These are phyloP conservation scores for Clarireedia sp. DNA, from an alignment of 2,329 filamentous ascomycete genomes.

Conservation along the genomic window DNA sequence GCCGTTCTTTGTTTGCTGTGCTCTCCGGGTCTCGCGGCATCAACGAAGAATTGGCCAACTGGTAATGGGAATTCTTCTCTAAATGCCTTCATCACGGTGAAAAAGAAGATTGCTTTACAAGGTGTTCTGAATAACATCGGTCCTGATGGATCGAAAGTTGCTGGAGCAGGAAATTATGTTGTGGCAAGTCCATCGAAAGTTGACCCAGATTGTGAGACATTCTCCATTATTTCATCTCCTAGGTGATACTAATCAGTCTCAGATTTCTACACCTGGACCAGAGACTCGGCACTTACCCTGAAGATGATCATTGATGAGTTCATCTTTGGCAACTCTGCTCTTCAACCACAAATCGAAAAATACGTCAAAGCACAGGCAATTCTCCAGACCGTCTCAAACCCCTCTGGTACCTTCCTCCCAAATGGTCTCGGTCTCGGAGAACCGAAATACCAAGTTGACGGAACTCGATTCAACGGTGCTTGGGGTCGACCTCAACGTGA, in stretches of 20 bases:
- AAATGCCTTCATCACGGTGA: conserved; percentile 34
- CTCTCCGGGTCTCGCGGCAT: not conserved
- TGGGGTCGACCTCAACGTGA: conserved; percentile 66
- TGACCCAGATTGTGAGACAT: conserved; percentile 43
- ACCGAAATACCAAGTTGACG: conserved; percentile 62
- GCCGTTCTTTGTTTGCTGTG: not conserved
- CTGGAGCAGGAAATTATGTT: conserved; percentile 43
- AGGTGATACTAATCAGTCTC: conserved; percentile 6
- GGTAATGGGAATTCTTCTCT: conserved; percentile 9
- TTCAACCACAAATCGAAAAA: conserved; percentile 49
- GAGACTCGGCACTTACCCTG: conserved; percentile 65
- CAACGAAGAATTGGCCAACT: not conserved
- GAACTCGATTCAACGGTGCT: conserved; percentile 51
- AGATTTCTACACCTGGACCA: conserved; percentile 74
- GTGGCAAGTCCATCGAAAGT: conserved; percentile 47
- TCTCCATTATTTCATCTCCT: not conserved
- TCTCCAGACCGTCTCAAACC: conserved; percentile 52
- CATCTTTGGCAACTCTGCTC: conserved; percentile 39
- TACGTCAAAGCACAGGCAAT: conserved; percentile 60
- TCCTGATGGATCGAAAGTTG: conserved; percentile 38
- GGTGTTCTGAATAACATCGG: conserved; percentile 50
- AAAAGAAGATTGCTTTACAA: conserved; percentile 41
- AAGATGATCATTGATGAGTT: conserved; percentile 64
- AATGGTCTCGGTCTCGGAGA: conserved; percentile 52
- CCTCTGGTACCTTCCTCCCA: conserved; percentile 31